Evolutionary conservation across 495 filamentous ascomycete species (phyloP), one percentile per base, ranked within the genome.

Genomic region (Astrothelium subdiscretum): DNA sequence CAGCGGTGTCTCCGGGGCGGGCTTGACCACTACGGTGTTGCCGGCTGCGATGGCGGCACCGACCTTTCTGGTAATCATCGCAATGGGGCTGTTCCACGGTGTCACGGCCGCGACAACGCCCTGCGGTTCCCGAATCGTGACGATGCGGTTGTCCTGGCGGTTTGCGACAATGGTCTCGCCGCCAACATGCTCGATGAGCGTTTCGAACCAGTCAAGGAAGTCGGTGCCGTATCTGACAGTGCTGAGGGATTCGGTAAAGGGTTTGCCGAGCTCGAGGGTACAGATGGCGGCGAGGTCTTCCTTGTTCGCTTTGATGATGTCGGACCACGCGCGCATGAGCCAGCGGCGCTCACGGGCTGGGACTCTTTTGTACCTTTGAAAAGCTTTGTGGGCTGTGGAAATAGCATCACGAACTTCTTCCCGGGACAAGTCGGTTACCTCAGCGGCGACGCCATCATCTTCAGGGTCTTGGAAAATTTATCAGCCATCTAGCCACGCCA

Each of bases 31-130:
- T 43, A 64, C 63, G 6, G 71, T 65, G 42, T 70, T 73, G 4
- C 76, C 76, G 11, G 75, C 74, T 1, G 74, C 75, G 6, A 78
- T 40, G 0, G 74, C 73, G 20, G 74, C 65, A 5, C 60, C 73
- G 29, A 73, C 64, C 65, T 78, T 78, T 12, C 74, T 64, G 1
- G 70, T 73, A 44, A 77, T 72, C 74, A 76, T 77, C 11, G 75
- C 76, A 18, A 67, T 63, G 2, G 77, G 77, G 58, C 74, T 74
- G 62, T 79, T 79, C 76, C 76, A 79, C 4, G 74, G 69, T 10
- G 69, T 68, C n/a, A 79, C 67, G 8, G 60, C 60, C 15, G 60
- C 60, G 22, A 62, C 60, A 8, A 66, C 65, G 20, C 65, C 65
- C 42, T 63, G 61, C 54, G 65, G 65, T 32, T 66, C 54, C 29